A percentile compares a stretch with the other conserved stretches of the same genome.
These are phyloP conservation scores for Fomitopsis betulina DNA, from an alignment of 1,284 basidiomycete genomes.

Conservation along the genomic window DNA sequence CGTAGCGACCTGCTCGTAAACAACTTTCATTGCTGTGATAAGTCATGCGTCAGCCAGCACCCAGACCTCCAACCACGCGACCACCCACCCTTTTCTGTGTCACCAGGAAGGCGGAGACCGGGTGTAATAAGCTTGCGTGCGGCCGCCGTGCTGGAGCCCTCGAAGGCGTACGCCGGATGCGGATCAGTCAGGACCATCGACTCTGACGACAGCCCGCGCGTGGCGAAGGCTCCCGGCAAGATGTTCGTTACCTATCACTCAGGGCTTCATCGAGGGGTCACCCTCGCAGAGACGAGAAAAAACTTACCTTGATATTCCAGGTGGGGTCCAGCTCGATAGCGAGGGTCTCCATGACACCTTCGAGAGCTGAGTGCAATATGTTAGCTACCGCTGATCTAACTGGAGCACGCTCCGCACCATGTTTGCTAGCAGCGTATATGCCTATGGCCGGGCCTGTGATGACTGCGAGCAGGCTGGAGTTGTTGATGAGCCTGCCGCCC, in stretches of 20 bases:
- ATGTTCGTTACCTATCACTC: neutral
- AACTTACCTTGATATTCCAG: slow-evolving; percentile 28
- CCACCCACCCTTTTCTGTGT: neutral
- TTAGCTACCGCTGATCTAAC: neutral
- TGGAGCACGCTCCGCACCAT: neutral
- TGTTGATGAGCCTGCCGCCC: slow-evolving; percentile 23
- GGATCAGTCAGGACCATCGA: neutral
- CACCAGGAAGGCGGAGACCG: neutral
- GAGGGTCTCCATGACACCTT: slow-evolving; percentile 30
- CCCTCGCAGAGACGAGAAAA: no score
- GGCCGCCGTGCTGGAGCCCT: neutral
- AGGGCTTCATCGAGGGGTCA: no score
- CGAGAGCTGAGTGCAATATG: slow-evolving; percentile 23
- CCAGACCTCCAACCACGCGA: no score
- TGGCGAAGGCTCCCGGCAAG: neutral
- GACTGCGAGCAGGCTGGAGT: neutral
- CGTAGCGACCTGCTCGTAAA: neutral
- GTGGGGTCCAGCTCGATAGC: slow-evolving; percentile 23
- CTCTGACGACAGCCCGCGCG: neutral
- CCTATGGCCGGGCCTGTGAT: neutral
- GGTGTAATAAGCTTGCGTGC: neutral
- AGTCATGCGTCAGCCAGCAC: neutral
- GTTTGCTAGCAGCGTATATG: slow-evolving; percentile 1
- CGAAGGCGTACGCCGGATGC: neutral
- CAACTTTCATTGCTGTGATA: neutral